These are phyloP conservation scores for Cutaneotrichosporon mucoides DNA, from an alignment of 1,284 basidiomycete species.

Conservation along the genomic window DNA sequence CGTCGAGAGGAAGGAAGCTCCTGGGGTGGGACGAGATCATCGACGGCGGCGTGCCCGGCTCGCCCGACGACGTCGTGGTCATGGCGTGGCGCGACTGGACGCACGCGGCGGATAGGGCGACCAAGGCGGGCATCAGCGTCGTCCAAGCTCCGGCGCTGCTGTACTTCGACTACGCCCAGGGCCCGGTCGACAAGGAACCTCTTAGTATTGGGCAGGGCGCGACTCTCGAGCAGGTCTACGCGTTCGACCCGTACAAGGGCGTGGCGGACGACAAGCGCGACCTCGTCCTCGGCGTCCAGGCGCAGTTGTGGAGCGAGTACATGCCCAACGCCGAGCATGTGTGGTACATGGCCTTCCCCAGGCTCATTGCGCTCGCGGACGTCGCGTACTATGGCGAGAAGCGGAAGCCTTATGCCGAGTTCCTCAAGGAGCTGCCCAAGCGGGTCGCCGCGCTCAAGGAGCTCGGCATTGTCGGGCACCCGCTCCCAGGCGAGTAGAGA, in stretches of 20 bases:
- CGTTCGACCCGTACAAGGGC: slow-evolving; percentile 11
- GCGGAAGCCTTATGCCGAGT: slow-evolving; percentile 11
- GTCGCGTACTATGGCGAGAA: slow-evolving; percentile 17
- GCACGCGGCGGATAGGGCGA: slow-evolving; percentile 4
- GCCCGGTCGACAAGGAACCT: slow-evolving; percentile 9
- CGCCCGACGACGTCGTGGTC: slow-evolving; percentile 9
- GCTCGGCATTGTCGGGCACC: slow-evolving; percentile 17
- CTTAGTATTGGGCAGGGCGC: slow-evolving; percentile 12
- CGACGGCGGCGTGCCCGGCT: slow-evolving; percentile 22
- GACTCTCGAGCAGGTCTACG: slow-evolving; percentile 15
- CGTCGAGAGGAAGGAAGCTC: slow-evolving; percentile 10
- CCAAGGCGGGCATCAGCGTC: slow-evolving; percentile 8
- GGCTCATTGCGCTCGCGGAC: slow-evolving; percentile 19
- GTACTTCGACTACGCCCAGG: slow-evolving; percentile 22
- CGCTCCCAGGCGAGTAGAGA: too few species aligned
- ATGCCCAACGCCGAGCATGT: slow-evolving; percentile 13
- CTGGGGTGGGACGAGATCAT: slow-evolving; percentile 25
- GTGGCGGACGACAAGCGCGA: slow-evolving; percentile 4
- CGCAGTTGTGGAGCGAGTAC: slow-evolving; percentile 22
- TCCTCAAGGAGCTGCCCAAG: slow-evolving; percentile 13
- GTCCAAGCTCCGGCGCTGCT: slow-evolving; percentile 14
- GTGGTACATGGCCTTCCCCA: slow-evolving; percentile 23
- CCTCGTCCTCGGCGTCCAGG: slow-evolving; percentile 18
- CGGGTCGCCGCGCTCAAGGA: slow-evolving; percentile 14
- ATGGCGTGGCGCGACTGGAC: slow-evolving; percentile 20